Evolutionary conservation across 176 grass and related monocot genomes (phyloP).

Genomic region (Saccharum spontaneum): DNA sequence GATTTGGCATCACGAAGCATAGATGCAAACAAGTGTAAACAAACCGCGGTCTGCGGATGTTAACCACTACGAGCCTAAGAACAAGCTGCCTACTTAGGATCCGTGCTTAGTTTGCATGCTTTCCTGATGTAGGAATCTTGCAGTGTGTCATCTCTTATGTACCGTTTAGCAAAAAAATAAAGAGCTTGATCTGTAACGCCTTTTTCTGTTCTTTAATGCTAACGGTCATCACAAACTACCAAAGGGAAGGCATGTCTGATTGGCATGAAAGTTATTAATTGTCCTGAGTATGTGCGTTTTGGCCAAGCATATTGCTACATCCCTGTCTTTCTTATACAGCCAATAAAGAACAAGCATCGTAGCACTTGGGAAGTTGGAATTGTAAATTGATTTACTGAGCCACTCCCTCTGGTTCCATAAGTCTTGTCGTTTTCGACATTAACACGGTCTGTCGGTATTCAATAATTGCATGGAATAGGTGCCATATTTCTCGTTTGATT

Average conservation of each 20-base stretch:
- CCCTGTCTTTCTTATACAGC: neutral
- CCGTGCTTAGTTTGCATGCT: neutral
- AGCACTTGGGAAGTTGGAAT: neutral
- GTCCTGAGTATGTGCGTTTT: neutral
- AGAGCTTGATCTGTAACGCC: neutral
- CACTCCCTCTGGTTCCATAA: neutral
- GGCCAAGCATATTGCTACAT: slow-evolving; percentile 14
- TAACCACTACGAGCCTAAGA: no score
- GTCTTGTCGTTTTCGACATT: neutral
- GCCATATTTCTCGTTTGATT: neutral
- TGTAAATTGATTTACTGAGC: neutral
- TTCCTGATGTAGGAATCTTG: neutral
- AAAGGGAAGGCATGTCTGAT: neutral
- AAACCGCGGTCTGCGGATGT: neutral
- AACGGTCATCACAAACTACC: neutral
- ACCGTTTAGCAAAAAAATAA: slow-evolving; percentile 2
- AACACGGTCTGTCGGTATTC: neutral
- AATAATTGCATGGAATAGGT: neutral
- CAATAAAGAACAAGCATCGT: neutral
- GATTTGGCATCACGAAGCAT: neutral
- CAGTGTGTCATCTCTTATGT: neutral
- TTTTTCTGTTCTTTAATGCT: slow-evolving; percentile 1
- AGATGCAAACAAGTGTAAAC: neutral
- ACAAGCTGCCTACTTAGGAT: neutral
- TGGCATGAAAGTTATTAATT: neutral